phyloP scores from a whole-genome alignment of 192 early-diverging fungal species.

The Diversispora epigaea region DNA sequence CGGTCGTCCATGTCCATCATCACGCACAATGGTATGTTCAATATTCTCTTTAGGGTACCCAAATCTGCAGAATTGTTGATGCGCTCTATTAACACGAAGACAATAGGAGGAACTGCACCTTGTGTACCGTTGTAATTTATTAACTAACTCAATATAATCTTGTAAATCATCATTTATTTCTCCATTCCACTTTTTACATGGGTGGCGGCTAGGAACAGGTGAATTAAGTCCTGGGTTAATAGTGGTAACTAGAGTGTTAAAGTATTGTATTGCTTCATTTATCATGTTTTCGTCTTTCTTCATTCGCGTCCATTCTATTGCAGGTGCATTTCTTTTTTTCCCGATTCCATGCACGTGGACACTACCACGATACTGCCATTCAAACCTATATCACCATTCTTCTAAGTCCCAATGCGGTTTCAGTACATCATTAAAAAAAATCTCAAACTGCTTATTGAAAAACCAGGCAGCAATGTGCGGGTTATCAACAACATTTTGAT shows the following conservation, averaged over 20 bases:
- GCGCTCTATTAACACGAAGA: not conserved
- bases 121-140: too few relatives aligned
- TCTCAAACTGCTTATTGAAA: too few relatives aligned
- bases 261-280: not conserved
- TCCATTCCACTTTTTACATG: not conserved
- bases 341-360: too few relatives aligned
- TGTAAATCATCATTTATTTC: not conserved
- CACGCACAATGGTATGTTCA: not conserved
- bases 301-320: too few relatives aligned
- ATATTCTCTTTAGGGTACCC: not conserved
- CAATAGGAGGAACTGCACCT: conserved; percentile 4
- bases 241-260: conserved; percentile 1
- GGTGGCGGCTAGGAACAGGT: not conserved
- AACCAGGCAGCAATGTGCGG: too few relatives aligned
- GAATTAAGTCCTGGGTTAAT: conserved; percentile 20
- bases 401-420: too few relatives aligned
- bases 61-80: not conserved
- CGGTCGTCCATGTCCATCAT: not conserved
- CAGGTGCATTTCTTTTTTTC: too few relatives aligned
- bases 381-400: too few relatives aligned
- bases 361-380: too few relatives aligned
- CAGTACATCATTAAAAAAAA: too few relatives aligned
- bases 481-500: too few relatives aligned
- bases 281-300: conserved; percentile 5
- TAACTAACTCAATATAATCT: conserved; percentile 19